Evolutionary conservation across 2,329 filamentous ascomycete species (phyloP), one percentile per base, ranked within the genome.

Genomic region (Fusarium agapanthi): DNA sequence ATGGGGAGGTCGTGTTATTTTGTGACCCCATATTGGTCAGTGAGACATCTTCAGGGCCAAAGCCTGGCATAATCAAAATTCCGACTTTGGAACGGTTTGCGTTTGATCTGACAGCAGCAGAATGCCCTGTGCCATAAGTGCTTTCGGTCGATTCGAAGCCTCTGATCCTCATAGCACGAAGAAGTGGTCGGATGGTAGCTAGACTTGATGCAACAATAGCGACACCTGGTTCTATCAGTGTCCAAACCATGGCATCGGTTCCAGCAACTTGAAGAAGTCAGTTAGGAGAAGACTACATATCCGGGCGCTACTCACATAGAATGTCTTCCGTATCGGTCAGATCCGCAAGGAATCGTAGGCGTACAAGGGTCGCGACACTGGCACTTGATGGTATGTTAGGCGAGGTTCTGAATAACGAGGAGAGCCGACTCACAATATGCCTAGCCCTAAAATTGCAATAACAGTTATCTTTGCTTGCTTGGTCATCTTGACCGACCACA

Each of bases 241-340:
- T 88, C 87, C 87, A 89, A 12, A 88, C 82, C 83, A 87, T 86
- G 40, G 86, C 83, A 66, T 87, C 81, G 8, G 86, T 88, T 28
- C 83, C 85, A 58, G 83, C 81, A 75, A 82, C 86, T 88, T 35
- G 30, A 41, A 14, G 24, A 22, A 13, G 54, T 81, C 53, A 79
- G 74, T 28, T 32, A 24, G 12, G 15, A 15, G 15, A 60, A 45
- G 30, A 56, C 13, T 20, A 41, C 28, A 35, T 22, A 44, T n/a
- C 56, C 41, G 16, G 11, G 35, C 24, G 26, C 35, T 48, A 48
- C 67, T 32, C 82, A 88, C 87, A 86, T 37, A 88, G 76, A 22
- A 88, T 83, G 72, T 88, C 85, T 12, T 80, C 78, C 13, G 81
- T 78, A 5, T 86, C 80, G 24, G 81, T 83, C 24, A 88, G 78